Evolutionary conservation across 2,329 filamentous ascomycete species (phyloP).

Genomic region (Aspergillus arachidicola): DNA sequence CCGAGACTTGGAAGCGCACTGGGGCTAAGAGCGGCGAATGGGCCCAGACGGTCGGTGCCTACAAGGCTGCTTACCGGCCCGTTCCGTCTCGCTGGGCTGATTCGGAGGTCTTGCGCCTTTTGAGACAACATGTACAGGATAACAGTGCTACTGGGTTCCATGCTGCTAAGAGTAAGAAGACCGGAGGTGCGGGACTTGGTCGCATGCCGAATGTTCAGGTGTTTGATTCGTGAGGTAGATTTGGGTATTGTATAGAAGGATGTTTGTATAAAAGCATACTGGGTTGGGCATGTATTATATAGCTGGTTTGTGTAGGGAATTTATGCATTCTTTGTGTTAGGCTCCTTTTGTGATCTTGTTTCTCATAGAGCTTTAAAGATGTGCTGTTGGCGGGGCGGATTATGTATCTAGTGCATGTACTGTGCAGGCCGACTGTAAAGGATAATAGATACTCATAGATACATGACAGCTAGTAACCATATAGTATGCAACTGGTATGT

Average conservation of each 20-base stretch:
- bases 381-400: not conserved
- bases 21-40: slow-evolving; percentile 74
- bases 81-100: slow-evolving; percentile 84
- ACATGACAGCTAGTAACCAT: not conserved
- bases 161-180: slow-evolving; percentile 41
- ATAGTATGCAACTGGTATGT: no score
- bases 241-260: not conserved
- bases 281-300: not conserved
- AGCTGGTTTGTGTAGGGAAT: not conserved
- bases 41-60: slow-evolving; percentile 94
- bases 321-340: not conserved
- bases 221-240: slow-evolving; percentile 31
- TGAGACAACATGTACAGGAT: slow-evolving; percentile 78
- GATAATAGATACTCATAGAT: not conserved
- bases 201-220: slow-evolving; percentile 52
- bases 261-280: not conserved
- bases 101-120: slow-evolving; percentile 74
- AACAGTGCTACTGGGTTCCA: slow-evolving; percentile 59
- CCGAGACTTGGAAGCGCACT: slow-evolving; percentile 54
- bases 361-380: not conserved
- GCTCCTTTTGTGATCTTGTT: not conserved
- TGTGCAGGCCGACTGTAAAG: not conserved
- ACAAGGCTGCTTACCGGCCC: slow-evolving; percentile 89
- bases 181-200: slow-evolving; percentile 45
- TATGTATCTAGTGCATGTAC: not conserved